These are phyloP conservation scores for Magnolia kwangsiensis DNA, from an alignment of 164 flowering plant species.

Conservation along the genomic window DNA sequence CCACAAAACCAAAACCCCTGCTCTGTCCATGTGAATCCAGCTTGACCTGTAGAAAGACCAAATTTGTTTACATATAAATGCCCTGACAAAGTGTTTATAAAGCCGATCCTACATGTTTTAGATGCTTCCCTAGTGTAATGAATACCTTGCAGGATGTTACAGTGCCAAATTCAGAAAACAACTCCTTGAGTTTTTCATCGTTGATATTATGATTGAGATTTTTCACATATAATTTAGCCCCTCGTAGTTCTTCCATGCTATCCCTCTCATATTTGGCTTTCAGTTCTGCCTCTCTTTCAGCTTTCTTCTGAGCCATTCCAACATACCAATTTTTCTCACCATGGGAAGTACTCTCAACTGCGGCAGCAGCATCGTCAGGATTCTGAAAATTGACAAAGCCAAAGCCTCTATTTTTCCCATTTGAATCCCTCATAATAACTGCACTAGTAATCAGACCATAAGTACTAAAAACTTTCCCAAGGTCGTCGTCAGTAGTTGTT, in stretches of 20 bases:
- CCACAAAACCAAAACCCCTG: slow-evolving; percentile 79
- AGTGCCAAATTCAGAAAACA: slow-evolving; percentile 70
- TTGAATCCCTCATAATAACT: slow-evolving; percentile 57
- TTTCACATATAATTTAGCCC: slow-evolving; percentile 71
- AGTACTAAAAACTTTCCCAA: slow-evolving; percentile 45
- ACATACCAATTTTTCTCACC: slow-evolving; percentile 64
- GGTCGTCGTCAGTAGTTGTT: slow-evolving; percentile 51
- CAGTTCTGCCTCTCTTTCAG: slow-evolving; percentile 72
- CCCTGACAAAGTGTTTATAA: not conserved
- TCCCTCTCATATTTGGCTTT: slow-evolving; percentile 52
- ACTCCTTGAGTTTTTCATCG: slow-evolving; percentile 63
- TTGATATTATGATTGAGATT: slow-evolving; percentile 57
- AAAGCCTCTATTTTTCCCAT: slow-evolving; percentile 68
- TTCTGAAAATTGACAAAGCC: slow-evolving; percentile 74
- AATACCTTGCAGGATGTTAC: slow-evolving; percentile 73
- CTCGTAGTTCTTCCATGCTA: slow-evolving; percentile 56
- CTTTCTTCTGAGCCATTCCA: slow-evolving; percentile 69
- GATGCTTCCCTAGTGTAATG: not conserved
- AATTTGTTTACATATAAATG: not conserved
- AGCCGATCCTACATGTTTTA: not conserved
- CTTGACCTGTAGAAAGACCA: slow-evolving; percentile 45
- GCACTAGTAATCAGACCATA: slow-evolving; percentile 75
- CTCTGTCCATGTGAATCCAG: slow-evolving; percentile 57
- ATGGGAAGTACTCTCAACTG: slow-evolving; percentile 42
- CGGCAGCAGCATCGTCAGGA: slow-evolving; percentile 63